Evolutionary conservation across 208 protist species (phyloP), one percentile per base, ranked within the genome.

Genomic region (Leishmania amazonensis): DNA sequence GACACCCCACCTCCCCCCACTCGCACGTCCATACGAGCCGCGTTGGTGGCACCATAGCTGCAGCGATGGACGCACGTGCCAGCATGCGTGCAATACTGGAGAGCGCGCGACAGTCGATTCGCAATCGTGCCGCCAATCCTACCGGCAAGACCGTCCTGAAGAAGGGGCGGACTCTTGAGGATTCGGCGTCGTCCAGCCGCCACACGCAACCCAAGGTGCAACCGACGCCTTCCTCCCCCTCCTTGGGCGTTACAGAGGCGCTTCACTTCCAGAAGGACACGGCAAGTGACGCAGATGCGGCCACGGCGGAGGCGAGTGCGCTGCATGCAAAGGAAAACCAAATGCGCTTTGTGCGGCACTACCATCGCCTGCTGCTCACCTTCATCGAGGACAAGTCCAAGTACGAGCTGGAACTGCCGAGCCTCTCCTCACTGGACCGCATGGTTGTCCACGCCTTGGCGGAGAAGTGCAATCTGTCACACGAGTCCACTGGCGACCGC

Each of bases 391-490:
- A 98, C 81, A 88, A 90, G 42, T 91, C 90, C 21, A 93, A 95
- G 79, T 92, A 90, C 57, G 83, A 86, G 80, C 81, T 97, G 31
- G 91, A 94, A 73, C 75, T 96, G 74, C 91, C 94, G 13, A 79
- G 96, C 72, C 84, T 97, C 53, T 90, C 74, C 62, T 85, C 85
- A 19, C 93, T 94, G 75, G 95, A 97, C 80, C 91, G 96, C 47
- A 76, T 89, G 19, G 91, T 94, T 54, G 85, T 98, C 40, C 96
- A 98, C 82, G 80, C 62, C 13, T 77, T 98, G 24, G 96, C 94
- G 4, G 90, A 97, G 86, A 86, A 88, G 76, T 97, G 94, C 88
- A 97, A 97, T 70, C 84, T 98, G 19, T 89, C 88, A 3, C 96
- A 98, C 82, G 83, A 93, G 47, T 96, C 91, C 17, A 81, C 72